Base-by-base conservation (phyloP, 2,329 filamentous ascomycete species). In the Xylariaceae sp. region DNA sequence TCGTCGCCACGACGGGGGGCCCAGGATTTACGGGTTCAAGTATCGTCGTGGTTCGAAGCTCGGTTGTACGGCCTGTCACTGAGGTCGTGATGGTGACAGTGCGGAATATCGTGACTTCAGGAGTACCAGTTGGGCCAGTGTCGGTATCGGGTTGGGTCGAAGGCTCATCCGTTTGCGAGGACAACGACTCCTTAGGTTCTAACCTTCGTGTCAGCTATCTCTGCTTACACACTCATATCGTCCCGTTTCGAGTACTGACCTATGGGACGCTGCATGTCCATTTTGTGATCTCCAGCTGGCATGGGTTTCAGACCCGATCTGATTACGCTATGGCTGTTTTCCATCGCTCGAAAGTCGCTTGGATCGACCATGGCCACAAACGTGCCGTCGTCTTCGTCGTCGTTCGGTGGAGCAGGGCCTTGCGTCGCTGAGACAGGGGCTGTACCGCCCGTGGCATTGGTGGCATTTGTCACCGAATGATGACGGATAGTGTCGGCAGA, bases 401-500 rank as follows among this genome's bases (percentile, higher is more conserved):
- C 12, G 30, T 17, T n/a, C 13, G 30, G 30, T n/a, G 30, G 13
- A 4, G 6, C 30, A 17, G 30, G 30, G 8, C 8, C 8, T n/a
- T 32, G 8, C 30, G 30, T n/a, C 30, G 26, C 26, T n/a, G 26
- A 29, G 26, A n/a, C 13, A n/a, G 30, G 6, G 30, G 30, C 30
- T n/a, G 13, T 17, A n/a, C n/a, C n/a, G n/a, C n/a, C n/a, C n/a
- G n/a, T n/a, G n/a, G 30, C 12, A 7, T 17, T 6, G 7, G 30
- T 4, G 30, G 30, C 13, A 7, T 13, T 32, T 7, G 13, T n/a
- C 8, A 9, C 30, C 7, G 16, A 6, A 9, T n/a, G 30, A 24
- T 49, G 46, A 22, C 17, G 26, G 9, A 42, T 16, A 2, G 51
- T 51, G 18, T 51, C 51, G n/a, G 37, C 37, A 7, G 44, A 30